phyloP scores from a whole-genome alignment of 257 asterid genomes.

The Nicotiana obtusifolia region DNA sequence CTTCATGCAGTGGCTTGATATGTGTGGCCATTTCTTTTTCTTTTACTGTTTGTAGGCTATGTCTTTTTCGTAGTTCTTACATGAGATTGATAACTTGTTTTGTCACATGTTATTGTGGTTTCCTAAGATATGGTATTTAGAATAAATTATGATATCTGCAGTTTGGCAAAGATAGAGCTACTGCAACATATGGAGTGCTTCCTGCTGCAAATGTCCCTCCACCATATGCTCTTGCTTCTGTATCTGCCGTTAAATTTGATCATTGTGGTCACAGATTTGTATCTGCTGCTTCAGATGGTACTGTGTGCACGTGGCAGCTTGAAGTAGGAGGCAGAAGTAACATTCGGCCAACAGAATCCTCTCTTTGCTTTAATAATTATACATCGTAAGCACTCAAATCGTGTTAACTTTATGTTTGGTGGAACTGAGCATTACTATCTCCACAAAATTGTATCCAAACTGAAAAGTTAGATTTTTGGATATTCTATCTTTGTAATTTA shows the following conservation, averaged over 20 bases:
- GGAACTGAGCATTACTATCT: neutral
- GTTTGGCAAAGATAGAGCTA: slow-evolving; percentile 88
- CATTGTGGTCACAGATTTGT: slow-evolving; percentile 90
- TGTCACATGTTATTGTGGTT: neutral
- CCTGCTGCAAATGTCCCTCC: slow-evolving; percentile 97
- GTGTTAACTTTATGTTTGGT: neutral
- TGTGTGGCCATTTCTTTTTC: neutral
- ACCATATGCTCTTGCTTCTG: slow-evolving; percentile 85
- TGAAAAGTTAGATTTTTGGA: neutral
- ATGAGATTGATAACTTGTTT: neutral
- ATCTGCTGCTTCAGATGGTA: slow-evolving; percentile 93
- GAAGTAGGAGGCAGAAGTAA: slow-evolving; percentile 98
- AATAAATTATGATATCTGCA: slow-evolving; percentile 36
- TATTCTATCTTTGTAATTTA: neutral
- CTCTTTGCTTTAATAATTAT: slow-evolving; percentile 83
- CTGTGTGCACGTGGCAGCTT: slow-evolving; percentile 95
- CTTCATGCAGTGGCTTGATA: neutral
- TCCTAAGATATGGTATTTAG: slow-evolving; percentile 13
- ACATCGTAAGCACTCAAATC: slow-evolving; percentile 55
- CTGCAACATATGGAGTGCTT: slow-evolving; percentile 94
- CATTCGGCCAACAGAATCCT: slow-evolving; percentile 78
- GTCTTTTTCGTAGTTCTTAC: neutral
- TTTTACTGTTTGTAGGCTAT: neutral
- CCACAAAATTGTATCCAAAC: neutral
- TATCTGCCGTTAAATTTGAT: slow-evolving; percentile 81